Conservation (phyloP, 129 eudicot genomes). For the Pittosporum tobira region DNA sequence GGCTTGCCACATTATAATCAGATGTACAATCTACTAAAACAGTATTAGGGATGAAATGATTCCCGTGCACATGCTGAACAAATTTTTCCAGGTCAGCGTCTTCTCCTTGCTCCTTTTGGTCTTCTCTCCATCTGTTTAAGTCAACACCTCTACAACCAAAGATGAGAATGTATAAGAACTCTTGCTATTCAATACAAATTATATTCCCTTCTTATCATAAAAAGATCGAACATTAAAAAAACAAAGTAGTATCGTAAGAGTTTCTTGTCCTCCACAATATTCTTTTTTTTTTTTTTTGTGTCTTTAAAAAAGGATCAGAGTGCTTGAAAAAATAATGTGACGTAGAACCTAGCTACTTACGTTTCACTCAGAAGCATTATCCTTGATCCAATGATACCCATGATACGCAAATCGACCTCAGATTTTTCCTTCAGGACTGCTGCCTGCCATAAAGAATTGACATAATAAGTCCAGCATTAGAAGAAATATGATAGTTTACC, state of each 20-base stretch:
- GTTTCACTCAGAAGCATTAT: slow-evolving; percentile 77
- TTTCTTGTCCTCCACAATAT: no score
- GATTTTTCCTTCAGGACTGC: slow-evolving; percentile 83
- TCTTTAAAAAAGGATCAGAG: no score
- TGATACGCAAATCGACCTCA: slow-evolving; percentile 83
- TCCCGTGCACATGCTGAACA: slow-evolving; percentile 74
- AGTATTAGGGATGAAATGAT: slow-evolving; percentile 90
- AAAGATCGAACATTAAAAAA: no score
- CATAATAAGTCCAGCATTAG: slow-evolving; percentile 11
- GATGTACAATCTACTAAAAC: slow-evolving; percentile 94
- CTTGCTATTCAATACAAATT: slow-evolving; percentile 12
- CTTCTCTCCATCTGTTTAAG: slow-evolving; percentile 81
- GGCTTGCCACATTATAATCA: slow-evolving; percentile 67
- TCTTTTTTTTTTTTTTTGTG: no score
- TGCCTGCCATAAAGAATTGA: slow-evolving; percentile 43
- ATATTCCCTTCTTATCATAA: no score
- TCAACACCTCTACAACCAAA: slow-evolving; percentile 66
- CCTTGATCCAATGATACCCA: slow-evolving; percentile 84
- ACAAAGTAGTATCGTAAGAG: no score
- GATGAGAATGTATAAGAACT: slow-evolving; percentile 5
- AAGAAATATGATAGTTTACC: background rate
- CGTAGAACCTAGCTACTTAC: slow-evolving; percentile 39
- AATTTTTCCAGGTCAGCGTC: slow-evolving; percentile 69
- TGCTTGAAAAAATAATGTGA: background rate
- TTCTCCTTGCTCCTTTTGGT: slow-evolving; percentile 62